Conservation (phyloP, 1,139 yeast species). For the Groenewaldozyma sp. region DNA sequence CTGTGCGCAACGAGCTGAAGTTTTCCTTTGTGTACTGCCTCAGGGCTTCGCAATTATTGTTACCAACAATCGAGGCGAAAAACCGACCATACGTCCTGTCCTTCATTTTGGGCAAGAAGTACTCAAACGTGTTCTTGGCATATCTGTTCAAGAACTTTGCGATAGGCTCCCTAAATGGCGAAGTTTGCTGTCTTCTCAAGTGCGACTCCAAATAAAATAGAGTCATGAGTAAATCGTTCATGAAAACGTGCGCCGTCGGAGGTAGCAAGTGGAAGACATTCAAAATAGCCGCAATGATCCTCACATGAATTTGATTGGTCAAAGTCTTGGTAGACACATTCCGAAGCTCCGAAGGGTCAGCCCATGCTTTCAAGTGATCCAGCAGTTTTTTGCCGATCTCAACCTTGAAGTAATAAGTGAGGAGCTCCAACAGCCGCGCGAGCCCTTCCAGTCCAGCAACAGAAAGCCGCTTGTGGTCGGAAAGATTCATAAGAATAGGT, state of each 20-base stretch:
- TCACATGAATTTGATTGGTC: constrained; percentile 71
- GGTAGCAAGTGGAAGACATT: constrained; percentile 90
- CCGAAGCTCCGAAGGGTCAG: constrained; percentile 70
- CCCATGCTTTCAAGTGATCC: constrained; percentile 96
- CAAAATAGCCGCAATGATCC: constrained; percentile 81
- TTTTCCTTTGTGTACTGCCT: constrained; percentile 47
- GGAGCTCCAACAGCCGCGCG: constrained; percentile 73
- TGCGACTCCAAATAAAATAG: constrained; percentile 72
- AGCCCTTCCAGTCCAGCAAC: constrained; percentile 87
- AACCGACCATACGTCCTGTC: constrained; percentile 63
- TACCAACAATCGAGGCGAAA: constrained; percentile 49
- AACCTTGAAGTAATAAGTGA: constrained; percentile 89
- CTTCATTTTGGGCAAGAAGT: constrained; percentile 57
- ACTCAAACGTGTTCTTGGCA: constrained; percentile 63
- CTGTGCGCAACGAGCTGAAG: constrained; percentile 29
- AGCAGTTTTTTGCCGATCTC: constrained; percentile 90
- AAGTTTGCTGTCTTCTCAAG: constrained; percentile 72
- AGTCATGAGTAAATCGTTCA: constrained; percentile 76
- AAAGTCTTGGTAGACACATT: constrained; percentile 64
- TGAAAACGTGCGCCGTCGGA: constrained; percentile 81
- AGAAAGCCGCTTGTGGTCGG: constrained; percentile 85
- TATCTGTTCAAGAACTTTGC: constrained; percentile 82
- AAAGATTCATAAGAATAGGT: constrained; percentile 89
- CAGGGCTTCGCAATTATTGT: constrained; percentile 50
- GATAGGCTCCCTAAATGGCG: constrained; percentile 89